Evolutionary conservation across 2,329 filamentous ascomycete species (phyloP).

Genomic region (Colletotrichum scovillei): DNA sequence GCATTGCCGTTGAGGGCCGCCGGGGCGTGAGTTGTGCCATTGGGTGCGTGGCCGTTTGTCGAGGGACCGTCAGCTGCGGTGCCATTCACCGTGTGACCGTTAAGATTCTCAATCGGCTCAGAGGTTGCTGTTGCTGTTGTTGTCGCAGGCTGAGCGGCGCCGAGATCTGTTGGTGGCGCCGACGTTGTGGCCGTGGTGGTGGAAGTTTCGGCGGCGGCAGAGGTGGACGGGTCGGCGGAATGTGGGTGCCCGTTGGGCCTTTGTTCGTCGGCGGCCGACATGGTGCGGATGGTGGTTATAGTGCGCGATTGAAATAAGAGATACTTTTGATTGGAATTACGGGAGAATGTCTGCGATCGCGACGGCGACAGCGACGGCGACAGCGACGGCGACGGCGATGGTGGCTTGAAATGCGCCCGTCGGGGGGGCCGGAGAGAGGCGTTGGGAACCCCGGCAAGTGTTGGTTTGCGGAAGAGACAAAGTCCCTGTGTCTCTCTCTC

Average conservation of each 20-base stretch:
- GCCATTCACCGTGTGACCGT: background rate
- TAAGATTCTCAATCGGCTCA: background rate
- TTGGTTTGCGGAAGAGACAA: slow-evolving; percentile 1
- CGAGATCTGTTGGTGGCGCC: background rate
- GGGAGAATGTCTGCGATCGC: background rate
- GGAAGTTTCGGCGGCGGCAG: slow-evolving; percentile 4
- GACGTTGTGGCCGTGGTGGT: slow-evolving; percentile 1
- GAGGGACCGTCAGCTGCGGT: background rate
- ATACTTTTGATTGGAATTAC: background rate
- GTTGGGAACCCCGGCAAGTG: background rate
- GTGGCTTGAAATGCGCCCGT: background rate
- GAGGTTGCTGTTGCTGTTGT: background rate
- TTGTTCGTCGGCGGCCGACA: slow-evolving; percentile 29
- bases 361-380: background rate
- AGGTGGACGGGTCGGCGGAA: background rate
- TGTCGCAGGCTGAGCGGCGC: background rate
- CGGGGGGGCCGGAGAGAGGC: background rate
- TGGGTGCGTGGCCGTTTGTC: background rate
- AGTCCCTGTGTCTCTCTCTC: background rate
- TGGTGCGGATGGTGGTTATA: background rate
- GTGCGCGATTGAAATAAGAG: background rate
- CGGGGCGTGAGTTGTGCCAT: background rate
- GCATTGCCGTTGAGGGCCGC: background rate
- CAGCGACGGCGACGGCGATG: background rate
- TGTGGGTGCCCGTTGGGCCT: slow-evolving; percentile 30